Conservation (phyloP, 768 basidiomycete species). For the Phanerochaete carnosa region DNA sequence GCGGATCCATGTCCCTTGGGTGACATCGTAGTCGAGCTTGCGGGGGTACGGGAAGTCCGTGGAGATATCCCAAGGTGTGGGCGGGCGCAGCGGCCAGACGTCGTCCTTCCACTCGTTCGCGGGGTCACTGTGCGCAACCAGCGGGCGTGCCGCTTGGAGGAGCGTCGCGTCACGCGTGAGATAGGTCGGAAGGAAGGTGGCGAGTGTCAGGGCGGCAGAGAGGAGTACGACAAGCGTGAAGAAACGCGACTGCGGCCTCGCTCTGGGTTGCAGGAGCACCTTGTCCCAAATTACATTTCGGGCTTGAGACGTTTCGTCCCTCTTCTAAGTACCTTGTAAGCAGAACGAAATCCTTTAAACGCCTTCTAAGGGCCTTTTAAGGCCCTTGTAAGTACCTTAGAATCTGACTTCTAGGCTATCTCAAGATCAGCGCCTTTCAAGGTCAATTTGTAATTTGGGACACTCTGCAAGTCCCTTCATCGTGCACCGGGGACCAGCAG, state of each 20-base stretch:
- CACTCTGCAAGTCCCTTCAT: slow-evolving; percentile 1
- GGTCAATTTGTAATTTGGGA: no score
- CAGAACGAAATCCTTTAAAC: no score
- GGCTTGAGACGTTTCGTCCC: no score
- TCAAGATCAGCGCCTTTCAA: no score
- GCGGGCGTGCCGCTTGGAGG: not conserved
- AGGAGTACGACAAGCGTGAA: not conserved
- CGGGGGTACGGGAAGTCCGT: slow-evolving; percentile 70
- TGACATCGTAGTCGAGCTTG: slow-evolving; percentile 62
- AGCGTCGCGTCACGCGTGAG: not conserved
- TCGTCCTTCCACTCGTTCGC: slow-evolving; percentile 47
- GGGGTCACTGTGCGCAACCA: slow-evolving; percentile 21
- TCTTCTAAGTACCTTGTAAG: no score
- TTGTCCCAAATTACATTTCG: no score
- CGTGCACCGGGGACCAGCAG: not conserved
- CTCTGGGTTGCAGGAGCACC: no score
- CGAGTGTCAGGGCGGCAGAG: not conserved
- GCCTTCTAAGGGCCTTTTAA: no score
- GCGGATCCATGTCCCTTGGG: slow-evolving; percentile 73
- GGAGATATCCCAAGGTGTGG: slow-evolving; percentile 70
- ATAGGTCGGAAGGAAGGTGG: not conserved
- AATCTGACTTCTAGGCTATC: no score
- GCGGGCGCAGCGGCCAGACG: slow-evolving; percentile 59
- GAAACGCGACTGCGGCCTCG: not conserved
- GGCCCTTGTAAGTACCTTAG: no score